Conservation (phyloP, 345 rosid genomes). For the Ceriops tagal region DNA sequence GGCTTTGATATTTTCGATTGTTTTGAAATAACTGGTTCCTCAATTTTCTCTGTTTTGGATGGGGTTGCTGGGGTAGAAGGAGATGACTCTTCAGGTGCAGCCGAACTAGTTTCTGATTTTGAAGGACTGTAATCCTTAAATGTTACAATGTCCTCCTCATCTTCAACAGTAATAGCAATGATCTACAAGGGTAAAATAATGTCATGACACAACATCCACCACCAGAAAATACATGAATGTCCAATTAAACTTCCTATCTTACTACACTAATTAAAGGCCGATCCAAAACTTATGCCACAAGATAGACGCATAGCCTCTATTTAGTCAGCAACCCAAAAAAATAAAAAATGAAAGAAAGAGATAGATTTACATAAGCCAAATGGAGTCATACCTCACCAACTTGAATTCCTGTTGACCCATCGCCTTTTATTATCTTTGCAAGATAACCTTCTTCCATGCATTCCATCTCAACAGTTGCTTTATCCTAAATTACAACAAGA, state of each 20-base stretch:
- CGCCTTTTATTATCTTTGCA: conserved; percentile 82
- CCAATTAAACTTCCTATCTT: conserved; percentile 1
- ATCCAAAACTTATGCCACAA: not conserved
- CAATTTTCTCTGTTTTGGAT: conserved; percentile 54
- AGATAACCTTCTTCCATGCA: conserved; percentile 99
- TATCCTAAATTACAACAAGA: conserved; percentile 49
- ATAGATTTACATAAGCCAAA: not conserved
- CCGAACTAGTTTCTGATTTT: conserved; percentile 37
- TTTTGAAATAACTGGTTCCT: conserved; percentile 51
- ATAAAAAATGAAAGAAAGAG: not conserved
- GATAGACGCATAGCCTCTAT: not conserved
- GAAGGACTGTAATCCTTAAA: conserved; percentile 85
- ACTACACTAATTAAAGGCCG: not conserved
- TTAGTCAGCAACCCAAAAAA: not conserved
- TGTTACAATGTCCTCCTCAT: conserved; percentile 74
- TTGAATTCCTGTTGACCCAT: conserved; percentile 89
- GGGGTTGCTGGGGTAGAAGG: conserved; percentile 41
- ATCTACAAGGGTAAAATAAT: conserved; percentile 35
- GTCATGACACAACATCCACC: conserved; percentile 2
- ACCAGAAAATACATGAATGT: not conserved
- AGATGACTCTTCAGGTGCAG: conserved; percentile 41
- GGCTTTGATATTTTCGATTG: conserved; percentile 60
- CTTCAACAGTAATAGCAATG: conserved; percentile 89
- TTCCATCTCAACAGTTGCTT: conserved; percentile 98
- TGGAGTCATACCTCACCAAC: conserved; percentile 76